phyloP scores from a whole-genome alignment of 805 yeast species.

The Candida maesae region DNA sequence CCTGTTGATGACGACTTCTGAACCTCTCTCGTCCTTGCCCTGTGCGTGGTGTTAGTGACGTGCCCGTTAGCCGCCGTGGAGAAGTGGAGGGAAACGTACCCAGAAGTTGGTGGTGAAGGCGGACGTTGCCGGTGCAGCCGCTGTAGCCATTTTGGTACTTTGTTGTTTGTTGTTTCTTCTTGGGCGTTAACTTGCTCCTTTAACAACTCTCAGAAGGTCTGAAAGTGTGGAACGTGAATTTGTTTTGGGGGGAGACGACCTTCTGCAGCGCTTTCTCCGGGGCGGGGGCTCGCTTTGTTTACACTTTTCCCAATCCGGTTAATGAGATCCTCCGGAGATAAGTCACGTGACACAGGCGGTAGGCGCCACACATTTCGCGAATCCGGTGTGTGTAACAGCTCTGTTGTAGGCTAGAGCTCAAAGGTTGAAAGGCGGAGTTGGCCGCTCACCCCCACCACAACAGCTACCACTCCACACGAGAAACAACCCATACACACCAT shows the following conservation, averaged over 20 bases:
- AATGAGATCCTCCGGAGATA: conserved; percentile 1
- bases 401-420: no score
- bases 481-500: neutral
- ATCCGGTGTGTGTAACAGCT: no score
- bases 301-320: conserved; percentile 22
- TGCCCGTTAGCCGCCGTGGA: neutral
- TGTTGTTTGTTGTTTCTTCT: no score
- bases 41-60: conserved; percentile 30
- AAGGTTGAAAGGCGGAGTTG: no score
- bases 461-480: neutral
- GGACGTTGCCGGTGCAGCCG: conserved; percentile 10
- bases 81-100: conserved; percentile 30
- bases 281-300: no score
- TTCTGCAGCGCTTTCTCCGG: no score
- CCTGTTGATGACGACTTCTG: conserved; percentile 48
- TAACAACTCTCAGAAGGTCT: no score
- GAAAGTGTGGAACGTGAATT: no score
- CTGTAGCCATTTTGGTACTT: conserved; percentile 15
- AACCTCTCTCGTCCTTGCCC: conserved; percentile 61
- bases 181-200: no score
- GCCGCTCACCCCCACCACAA: no score
- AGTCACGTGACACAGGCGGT: conserved; percentile 3
- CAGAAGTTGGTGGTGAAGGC: conserved; percentile 46
- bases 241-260: no score
- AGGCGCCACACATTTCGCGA: conserved; percentile 3